Percentiles rank a stretch among this genome's conserved stretches.
Evolutionary conservation across 257 asterid genomes (phyloP).

Genomic region (Verbascum thapsus): DNA sequence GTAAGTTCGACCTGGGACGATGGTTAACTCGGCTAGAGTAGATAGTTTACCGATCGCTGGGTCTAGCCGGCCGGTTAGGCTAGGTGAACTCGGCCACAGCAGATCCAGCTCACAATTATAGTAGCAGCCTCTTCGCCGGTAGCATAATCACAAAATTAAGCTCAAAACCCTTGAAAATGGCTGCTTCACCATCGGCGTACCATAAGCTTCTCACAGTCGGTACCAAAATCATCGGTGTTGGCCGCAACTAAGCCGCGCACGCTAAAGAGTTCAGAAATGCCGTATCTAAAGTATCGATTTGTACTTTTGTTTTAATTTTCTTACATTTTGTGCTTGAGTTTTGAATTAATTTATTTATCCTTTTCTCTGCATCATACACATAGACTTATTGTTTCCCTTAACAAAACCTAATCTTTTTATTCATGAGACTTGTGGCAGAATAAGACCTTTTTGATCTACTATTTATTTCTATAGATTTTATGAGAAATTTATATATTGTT

Average conservation of each 20-base stretch:
- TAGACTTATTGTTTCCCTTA: neutral
- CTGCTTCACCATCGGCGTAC: too few species aligned
- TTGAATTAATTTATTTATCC: slow-evolving; percentile 8
- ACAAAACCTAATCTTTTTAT: slow-evolving; percentile 3
- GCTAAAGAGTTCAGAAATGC: slow-evolving; percentile 95
- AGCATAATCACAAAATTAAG: slow-evolving; percentile 10
- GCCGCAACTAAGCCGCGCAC: slow-evolving; percentile 97
- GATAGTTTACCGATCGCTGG: slow-evolving; percentile 83
- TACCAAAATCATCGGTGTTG: slow-evolving; percentile 89
- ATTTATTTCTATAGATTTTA: slow-evolving; percentile 4
- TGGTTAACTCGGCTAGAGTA: slow-evolving; percentile 65
- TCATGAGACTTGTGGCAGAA: neutral
- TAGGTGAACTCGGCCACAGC: slow-evolving; percentile 90
- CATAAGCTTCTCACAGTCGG: slow-evolving; percentile 73
- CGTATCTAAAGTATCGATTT: slow-evolving; percentile 81
- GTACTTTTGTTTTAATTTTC: slow-evolving; percentile 46
- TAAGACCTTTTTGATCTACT: slow-evolving; percentile 1
- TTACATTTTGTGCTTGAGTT: neutral
- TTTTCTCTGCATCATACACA: slow-evolving; percentile 10
- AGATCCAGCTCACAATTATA: too few species aligned
- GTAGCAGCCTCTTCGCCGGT: neutral
- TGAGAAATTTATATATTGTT: neutral
- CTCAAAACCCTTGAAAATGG: slow-evolving; percentile 56
- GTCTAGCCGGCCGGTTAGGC: slow-evolving; percentile 71
- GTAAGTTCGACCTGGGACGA: slow-evolving; percentile 79